Evolutionary conservation across 768 basidiomycete genomes (phyloP).

Genomic region (Tylopilus rubrobrunneus): DNA sequence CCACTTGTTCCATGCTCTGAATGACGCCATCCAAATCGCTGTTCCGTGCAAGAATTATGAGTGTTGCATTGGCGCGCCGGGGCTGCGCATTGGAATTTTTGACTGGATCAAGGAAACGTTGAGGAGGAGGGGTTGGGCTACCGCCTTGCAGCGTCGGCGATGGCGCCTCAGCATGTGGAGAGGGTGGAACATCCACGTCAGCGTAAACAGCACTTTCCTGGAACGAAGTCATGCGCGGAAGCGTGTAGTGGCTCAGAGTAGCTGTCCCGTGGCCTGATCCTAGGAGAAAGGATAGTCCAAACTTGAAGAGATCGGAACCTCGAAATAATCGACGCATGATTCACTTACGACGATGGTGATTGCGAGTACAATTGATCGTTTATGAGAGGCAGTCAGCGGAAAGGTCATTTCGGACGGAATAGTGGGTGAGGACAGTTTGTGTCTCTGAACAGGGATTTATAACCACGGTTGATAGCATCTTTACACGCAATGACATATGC

Average conservation of each 20-base stretch:
- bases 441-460: background rate
- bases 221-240: background rate
- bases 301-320: slow-evolving; percentile 4
- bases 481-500: background rate
- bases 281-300: slow-evolving; percentile 22
- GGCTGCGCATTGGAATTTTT: background rate
- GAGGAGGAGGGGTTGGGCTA: slow-evolving; percentile 1
- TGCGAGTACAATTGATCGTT: slow-evolving; percentile 27
- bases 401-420: slow-evolving; percentile 14
- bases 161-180: background rate
- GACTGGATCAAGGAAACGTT: slow-evolving; percentile 2
- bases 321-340: background rate
- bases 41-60: slow-evolving; percentile 53
- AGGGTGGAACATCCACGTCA: background rate
- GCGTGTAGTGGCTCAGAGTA: background rate
- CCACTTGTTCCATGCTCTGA: slow-evolving; percentile 49
- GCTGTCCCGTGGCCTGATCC: slow-evolving; percentile 2
- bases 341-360: slow-evolving; percentile 23
- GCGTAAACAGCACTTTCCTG: background rate
- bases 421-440: background rate
- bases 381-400: slow-evolving; percentile 28
- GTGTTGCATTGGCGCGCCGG: slow-evolving; percentile 52
- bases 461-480: background rate
- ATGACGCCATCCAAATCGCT: slow-evolving; percentile 43
- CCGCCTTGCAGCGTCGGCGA: background rate